phyloP scores from a whole-genome alignment of 2,329 filamentous ascomycete species.

The Alternaria sp. region DNA sequence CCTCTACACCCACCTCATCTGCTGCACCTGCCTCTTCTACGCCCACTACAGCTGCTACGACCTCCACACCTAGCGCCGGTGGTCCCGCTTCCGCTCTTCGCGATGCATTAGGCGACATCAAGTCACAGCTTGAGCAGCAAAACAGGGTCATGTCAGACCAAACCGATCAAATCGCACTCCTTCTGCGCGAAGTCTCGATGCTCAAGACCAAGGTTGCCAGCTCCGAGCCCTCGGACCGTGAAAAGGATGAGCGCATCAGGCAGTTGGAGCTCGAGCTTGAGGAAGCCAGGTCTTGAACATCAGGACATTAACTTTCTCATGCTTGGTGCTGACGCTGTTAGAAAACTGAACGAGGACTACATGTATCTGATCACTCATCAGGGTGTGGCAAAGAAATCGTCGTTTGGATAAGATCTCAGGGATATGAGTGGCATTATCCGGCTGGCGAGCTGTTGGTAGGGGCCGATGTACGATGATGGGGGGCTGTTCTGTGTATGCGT shows the following conservation, averaged over 20 bases:
- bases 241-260: conserved; percentile 51
- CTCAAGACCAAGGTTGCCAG: conserved; percentile 77
- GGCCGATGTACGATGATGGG: conserved; percentile 11
- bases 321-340: not conserved
- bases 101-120: conserved; percentile 76
- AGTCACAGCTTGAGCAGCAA: conserved; percentile 76
- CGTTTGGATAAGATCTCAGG: conserved; percentile 3
- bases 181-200: conserved; percentile 66
- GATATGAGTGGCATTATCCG: not conserved
- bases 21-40: conserved; percentile 48
- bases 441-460: not conserved
- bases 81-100: conserved; percentile 63
- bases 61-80: conserved; percentile 48
- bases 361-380: conserved; percentile 2
- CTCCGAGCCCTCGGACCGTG: conserved; percentile 37
- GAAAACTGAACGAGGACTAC: not conserved
- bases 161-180: conserved; percentile 72
- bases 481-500: conserved; percentile 16
- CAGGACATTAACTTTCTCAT: not conserved
- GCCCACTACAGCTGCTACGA: conserved; percentile 46
- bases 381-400: not conserved
- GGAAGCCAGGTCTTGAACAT: conserved; percentile 45
- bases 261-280: conserved; percentile 51
- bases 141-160: conserved; percentile 79
- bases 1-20: conserved; percentile 45